These are phyloP conservation scores for Tetrahymena elliotti DNA, from an alignment of 73 alveolate species.

Conservation along the genomic window DNA sequence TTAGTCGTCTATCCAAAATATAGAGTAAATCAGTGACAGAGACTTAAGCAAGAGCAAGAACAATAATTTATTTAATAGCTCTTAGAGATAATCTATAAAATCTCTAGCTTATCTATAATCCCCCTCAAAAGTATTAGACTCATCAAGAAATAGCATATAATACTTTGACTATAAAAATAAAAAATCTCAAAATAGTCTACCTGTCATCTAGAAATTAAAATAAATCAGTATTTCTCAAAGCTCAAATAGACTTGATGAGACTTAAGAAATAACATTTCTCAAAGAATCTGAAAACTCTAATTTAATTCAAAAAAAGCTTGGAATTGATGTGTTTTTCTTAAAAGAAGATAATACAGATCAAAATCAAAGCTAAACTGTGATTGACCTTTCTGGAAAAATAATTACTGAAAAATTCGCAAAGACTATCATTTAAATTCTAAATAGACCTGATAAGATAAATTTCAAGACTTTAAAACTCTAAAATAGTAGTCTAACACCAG, in stretches of 20 bases:
- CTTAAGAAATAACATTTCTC: background rate
- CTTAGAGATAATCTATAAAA: background rate
- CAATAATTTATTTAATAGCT: too few relatives aligned
- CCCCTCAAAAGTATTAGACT: background rate
- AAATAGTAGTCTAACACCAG: background rate
- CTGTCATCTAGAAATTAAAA: background rate
- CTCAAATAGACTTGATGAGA: background rate
- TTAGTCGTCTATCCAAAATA: background rate
- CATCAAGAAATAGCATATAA: background rate
- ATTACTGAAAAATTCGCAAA: background rate
- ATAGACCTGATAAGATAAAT: background rate
- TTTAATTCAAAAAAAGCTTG: background rate
- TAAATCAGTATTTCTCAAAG: too few relatives aligned
- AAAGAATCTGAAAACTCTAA: background rate
- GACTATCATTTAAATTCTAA: background rate
- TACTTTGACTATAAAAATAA: too few relatives aligned
- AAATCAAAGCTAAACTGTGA: background rate
- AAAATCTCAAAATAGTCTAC: background rate
- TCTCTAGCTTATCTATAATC: background rate
- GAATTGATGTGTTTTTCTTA: background rate
- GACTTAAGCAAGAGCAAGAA: background rate
- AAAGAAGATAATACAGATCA: background rate
- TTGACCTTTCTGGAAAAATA: background rate
- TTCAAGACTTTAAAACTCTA: background rate
- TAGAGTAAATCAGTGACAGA: background rate